A percentile compares a stretch with the other conserved stretches of the same genome.
These are phyloP conservation scores for Tetracladium setigerum DNA, from an alignment of 495 filamentous ascomycete genomes.

Conservation along the genomic window DNA sequence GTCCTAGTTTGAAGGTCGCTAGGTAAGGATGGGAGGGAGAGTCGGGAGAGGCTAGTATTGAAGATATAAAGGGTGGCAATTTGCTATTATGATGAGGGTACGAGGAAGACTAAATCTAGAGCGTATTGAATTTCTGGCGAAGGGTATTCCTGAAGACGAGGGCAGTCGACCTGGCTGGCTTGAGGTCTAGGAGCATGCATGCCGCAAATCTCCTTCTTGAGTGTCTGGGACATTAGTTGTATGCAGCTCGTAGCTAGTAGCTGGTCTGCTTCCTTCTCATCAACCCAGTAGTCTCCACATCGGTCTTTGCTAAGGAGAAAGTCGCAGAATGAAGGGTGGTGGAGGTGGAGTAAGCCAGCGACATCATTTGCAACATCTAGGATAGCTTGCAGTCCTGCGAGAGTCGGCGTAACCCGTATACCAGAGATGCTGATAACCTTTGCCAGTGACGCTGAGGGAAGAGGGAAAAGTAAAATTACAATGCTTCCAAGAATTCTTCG, in stretches of 20 bases:
- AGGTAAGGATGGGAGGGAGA: not conserved
- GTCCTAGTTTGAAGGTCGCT: not conserved
- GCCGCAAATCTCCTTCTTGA: slow-evolving; percentile 33
- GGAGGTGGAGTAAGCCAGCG: slow-evolving; percentile 27
- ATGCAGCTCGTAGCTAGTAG: slow-evolving; percentile 28
- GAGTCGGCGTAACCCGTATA: slow-evolving; percentile 10
- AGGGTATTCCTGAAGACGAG: slow-evolving; percentile 12
- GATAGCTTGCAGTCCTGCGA: slow-evolving; percentile 27
- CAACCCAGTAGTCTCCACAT: slow-evolving; percentile 31
- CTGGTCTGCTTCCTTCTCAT: slow-evolving; percentile 29
- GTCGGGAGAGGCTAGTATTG: too few relatives aligned
- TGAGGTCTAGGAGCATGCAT: slow-evolving; percentile 25
- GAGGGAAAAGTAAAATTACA: slow-evolving; percentile 24
- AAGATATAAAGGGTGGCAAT: too few relatives aligned
- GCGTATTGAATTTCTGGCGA: slow-evolving; percentile 20
- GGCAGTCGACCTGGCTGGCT: slow-evolving; percentile 13
- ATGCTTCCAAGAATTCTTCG: slow-evolving; percentile 23
- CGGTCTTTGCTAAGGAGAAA: slow-evolving; percentile 34
- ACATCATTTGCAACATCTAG: slow-evolving; percentile 26
- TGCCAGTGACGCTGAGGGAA: slow-evolving; percentile 23
- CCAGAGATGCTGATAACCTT: slow-evolving; percentile 12
- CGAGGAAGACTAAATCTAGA: too few relatives aligned
- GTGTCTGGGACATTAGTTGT: slow-evolving; percentile 22
- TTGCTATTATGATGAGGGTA: too few relatives aligned
- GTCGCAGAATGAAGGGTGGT: slow-evolving; percentile 46